phyloP scores from a whole-genome alignment of 176 grass and related monocot genomes.

The Carex scoparia region DNA sequence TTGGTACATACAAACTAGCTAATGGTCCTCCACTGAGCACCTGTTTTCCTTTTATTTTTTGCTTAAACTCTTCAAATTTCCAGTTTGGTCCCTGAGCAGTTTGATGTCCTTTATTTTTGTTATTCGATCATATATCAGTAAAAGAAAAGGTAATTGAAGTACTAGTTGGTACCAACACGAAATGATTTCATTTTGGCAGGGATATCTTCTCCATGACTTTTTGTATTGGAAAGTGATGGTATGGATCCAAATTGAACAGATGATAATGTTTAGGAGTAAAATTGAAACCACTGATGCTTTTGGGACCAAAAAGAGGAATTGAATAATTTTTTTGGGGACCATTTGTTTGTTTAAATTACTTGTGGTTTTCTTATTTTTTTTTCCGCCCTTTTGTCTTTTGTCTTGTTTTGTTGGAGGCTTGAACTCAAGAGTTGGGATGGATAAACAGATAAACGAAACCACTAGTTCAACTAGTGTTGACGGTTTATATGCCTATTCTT shows the following conservation, averaged over 20 bases:
- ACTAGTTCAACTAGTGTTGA: neutral
- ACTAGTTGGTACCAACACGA: neutral
- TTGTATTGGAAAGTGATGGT: neutral
- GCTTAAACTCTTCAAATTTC: neutral
- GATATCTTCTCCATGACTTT: neutral
- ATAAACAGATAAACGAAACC: neutral
- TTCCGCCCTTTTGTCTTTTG: neutral
- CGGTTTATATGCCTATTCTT: neutral
- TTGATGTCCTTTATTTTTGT: neutral
- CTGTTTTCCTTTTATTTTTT: neutral
- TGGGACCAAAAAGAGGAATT: neutral
- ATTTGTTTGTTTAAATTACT: neutral
- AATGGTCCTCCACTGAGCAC: neutral
- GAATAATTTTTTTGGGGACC: neutral
- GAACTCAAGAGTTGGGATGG: neutral
- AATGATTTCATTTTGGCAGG: neutral
- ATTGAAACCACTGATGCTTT: neutral
- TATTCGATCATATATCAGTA: neutral
- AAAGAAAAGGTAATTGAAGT: neutral
- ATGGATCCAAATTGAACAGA: neutral
- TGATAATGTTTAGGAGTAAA: neutral
- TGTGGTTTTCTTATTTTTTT: neutral
- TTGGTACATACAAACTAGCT: neutral
- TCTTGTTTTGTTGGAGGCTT: neutral
- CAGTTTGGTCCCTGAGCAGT: neutral